Conservation (phyloP, 2,329 filamentous ascomycete genomes). For the Fusarium sp. region DNA sequence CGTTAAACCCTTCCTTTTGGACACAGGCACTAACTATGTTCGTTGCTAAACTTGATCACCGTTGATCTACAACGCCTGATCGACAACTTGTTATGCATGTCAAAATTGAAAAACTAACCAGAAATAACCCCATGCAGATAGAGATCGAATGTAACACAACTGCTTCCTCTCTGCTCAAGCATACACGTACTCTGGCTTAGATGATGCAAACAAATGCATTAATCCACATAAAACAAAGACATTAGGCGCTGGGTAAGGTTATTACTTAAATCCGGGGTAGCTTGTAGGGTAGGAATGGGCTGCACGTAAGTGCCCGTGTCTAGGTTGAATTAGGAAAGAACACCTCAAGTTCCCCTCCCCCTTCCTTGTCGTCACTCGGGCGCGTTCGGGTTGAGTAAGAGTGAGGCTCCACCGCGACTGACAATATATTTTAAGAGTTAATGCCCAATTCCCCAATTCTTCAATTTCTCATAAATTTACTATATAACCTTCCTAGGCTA, state of each 20-base stretch:
- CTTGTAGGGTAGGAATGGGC: slow-evolving; percentile 22
- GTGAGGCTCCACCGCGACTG: slow-evolving; percentile 11
- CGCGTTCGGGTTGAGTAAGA: slow-evolving; percentile 34
- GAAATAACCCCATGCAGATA: too few relatives aligned
- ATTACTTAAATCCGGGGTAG: slow-evolving; percentile 37
- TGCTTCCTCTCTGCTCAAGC: too few relatives aligned
- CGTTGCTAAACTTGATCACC: too few relatives aligned
- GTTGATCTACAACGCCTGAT: too few relatives aligned
- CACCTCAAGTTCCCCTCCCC: slow-evolving; percentile 7
- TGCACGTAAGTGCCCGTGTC: slow-evolving; percentile 29
- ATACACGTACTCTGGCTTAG: too few relatives aligned
- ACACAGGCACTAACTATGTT: too few relatives aligned
- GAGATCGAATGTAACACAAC: too few relatives aligned
- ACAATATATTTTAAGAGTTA: slow-evolving; percentile 22
- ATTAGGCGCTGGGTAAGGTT: slow-evolving; percentile 32
- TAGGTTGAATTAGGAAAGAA: slow-evolving; percentile 26
- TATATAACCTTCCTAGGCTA: not conserved
- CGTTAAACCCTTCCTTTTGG: too few relatives aligned
- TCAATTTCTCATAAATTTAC: slow-evolving; percentile 1
- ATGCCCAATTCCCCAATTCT: slow-evolving; percentile 10
- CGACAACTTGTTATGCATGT: too few relatives aligned
- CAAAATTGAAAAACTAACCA: too few relatives aligned
- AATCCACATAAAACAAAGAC: not conserved
- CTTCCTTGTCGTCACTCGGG: slow-evolving; percentile 32
- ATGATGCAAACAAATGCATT: not conserved